Base-by-base conservation (phyloP, 306 rosid genomes). In the Gastrolobium bilobum region DNA sequence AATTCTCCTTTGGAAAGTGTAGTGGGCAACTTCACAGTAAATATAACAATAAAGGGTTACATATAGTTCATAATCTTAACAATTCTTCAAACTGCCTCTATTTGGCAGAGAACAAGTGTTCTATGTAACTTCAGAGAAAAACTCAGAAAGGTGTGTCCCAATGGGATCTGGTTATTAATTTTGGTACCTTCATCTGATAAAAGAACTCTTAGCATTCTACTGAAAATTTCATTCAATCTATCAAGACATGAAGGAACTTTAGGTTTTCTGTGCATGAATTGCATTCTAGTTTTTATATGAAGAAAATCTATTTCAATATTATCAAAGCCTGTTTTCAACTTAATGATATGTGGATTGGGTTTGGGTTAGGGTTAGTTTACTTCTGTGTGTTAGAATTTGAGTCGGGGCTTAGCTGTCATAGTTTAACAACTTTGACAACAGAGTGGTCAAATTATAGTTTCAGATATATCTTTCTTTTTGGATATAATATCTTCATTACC, bases 281-380 rank as follows among this genome's bases (percentile, higher is more conserved):
- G 60, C 34, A 29, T 56, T 56, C 62, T 56, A 56, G 8, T 56
- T 56, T 56, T 37, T 56, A 7, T 2, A 59, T 59, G 15, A 59
- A 59, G 65, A 33, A 59, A 59, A 59, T 10, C 65, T 59, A 31
- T 59, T 31, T 33, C 8, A 59, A 31, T 59, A 33, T 59, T 48
- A 15, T 68, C 2, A 31, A 31, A 31, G 29, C 29, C 30, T 68
- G 8, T 38, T 48, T n/a, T 69, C 14, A 52, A 35, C 42, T 37
- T 35, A 9, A 31, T 26, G 14, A 31, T 61, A 2, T 58, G 8
- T 10, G 10, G 31, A n/a, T 15, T 62, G 47, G 68, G 7, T 58
- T 31, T 58, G 6, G 40, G 15, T 33, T 33, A 31, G 11, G 10
- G 38, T 33, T 33, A 20, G 26, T 20, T 20, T 20, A 20, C 26